phyloP scores from a whole-genome alignment of 108 stramenopile species.

The Stephanodiscus minutulus region DNA sequence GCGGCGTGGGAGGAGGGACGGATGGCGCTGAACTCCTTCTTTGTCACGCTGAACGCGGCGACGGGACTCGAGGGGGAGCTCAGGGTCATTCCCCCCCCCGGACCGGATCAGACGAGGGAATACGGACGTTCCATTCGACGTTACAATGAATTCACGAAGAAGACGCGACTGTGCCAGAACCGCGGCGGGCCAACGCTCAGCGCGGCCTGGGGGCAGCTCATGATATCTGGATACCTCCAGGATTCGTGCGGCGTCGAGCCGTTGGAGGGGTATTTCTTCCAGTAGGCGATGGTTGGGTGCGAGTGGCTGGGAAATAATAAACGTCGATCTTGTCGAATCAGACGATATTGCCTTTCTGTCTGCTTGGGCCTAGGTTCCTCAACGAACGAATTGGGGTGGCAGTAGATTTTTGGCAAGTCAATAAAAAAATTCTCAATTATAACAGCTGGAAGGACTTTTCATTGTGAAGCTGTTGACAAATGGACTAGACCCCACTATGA shows the following conservation, averaged over 20 bases:
- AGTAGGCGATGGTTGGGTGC: conserved; percentile 27
- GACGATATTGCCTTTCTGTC: too few species aligned
- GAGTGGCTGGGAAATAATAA: too few species aligned
- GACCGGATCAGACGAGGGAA: conserved; percentile 68
- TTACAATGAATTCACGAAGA: conserved; percentile 80
- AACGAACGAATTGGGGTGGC: too few species aligned
- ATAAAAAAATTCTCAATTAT: too few species aligned
- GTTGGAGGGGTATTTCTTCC: conserved; percentile 82
- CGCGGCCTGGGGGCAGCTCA: conserved; percentile 82
- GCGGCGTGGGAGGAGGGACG: conserved; percentile 86
- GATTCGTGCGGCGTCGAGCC: conserved; percentile 86
- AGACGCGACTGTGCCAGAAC: conserved; percentile 87
- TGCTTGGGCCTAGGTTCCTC: too few species aligned
- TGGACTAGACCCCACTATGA: too few species aligned
- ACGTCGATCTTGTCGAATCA: too few species aligned
- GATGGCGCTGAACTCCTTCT: conserved; percentile 76
- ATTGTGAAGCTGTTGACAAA: too few species aligned
- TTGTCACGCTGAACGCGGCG: conserved; percentile 60
- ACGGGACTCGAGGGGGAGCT: conserved; percentile 72
- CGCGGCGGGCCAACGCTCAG: conserved; percentile 62
- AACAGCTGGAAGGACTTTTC: too few species aligned
- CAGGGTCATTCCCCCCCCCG: conserved; percentile 60
- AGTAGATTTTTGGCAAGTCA: too few species aligned
- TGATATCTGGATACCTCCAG: conserved; percentile 83
- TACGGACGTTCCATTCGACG: conserved; percentile 73